Percentiles rank a stretch among this genome's conserved stretches.
Evolutionary conservation across 805 yeast genomes (phyloP).

Genomic region (Metschnikowia borealis): DNA sequence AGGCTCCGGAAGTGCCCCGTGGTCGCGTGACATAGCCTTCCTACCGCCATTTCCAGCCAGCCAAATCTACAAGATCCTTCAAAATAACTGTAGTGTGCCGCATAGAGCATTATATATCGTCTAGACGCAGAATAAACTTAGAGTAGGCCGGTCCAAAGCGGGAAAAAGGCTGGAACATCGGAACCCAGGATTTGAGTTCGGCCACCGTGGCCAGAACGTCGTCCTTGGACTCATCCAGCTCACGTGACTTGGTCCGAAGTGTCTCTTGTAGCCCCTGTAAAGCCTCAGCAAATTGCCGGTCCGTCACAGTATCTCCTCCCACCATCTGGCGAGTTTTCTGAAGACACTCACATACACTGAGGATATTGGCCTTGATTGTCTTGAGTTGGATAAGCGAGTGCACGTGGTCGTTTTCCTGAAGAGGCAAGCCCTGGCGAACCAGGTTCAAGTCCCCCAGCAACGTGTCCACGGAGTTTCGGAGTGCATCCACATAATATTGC

Average conservation of each 20-base stretch:
- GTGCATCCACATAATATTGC: constrained; percentile 61
- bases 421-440: constrained; percentile 6
- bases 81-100: not conserved
- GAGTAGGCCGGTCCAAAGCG: constrained; percentile 48
- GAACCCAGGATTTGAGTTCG: constrained; percentile 45
- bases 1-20: too few relatives aligned
- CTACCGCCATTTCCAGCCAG: not conserved
- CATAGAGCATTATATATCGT: constrained; percentile 5
- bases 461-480: constrained; percentile 55
- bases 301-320: constrained; percentile 12
- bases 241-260: constrained; percentile 33
- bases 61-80: too few relatives aligned
- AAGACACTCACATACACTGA: constrained; percentile 44
- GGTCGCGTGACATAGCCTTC: too few relatives aligned
- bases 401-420: constrained; percentile 13
- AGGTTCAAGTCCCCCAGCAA: constrained; percentile 30
- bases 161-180: constrained; percentile 50
- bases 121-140: constrained; percentile 44
- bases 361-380: constrained; percentile 42
- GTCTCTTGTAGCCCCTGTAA: constrained; percentile 44
- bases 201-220: constrained; percentile 43
- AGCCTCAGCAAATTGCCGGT: constrained; percentile 26
- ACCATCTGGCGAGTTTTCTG: constrained; percentile 21
- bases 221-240: constrained; percentile 20
- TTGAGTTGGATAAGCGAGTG: constrained; percentile 43